phyloP scores from a whole-genome alignment of 306 rosid genomes.

The Crotalaria pallida region DNA sequence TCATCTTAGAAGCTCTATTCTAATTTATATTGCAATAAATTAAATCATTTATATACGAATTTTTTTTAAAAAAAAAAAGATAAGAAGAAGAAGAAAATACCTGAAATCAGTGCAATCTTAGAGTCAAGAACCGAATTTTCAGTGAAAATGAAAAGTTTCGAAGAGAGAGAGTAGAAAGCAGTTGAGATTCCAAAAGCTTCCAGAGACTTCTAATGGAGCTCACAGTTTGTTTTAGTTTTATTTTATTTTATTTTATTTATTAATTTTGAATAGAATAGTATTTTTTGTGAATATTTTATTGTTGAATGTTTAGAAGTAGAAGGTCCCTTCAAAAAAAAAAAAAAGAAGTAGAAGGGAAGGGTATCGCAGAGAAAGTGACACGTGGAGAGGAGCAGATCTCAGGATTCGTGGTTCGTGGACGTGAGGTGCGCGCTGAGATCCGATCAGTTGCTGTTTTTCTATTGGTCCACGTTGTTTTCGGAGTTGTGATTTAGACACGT shows the following conservation, averaged over 20 bases:
- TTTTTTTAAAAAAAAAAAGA: not conserved
- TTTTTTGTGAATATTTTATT: conserved; percentile 19
- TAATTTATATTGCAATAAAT: not conserved
- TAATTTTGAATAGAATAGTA: too few species aligned
- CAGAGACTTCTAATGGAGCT: conserved; percentile 16
- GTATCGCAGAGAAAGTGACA: conserved; percentile 37
- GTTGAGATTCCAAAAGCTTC: conserved; percentile 36
- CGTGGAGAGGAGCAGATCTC: conserved; percentile 44
- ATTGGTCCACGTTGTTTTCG: conserved; percentile 31
- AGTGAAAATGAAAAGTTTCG: not conserved
- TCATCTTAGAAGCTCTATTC: not conserved
- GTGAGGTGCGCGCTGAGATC: conserved; percentile 47
- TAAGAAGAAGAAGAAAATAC: not conserved
- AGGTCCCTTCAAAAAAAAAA: too few species aligned
- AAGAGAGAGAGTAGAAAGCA: not conserved
- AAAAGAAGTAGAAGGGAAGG: conserved; percentile 18
- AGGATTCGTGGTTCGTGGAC: conserved; percentile 83
- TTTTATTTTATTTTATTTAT: not conserved
- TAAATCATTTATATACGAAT: not conserved
- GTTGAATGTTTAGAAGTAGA: too few species aligned
- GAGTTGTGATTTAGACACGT: conserved; percentile 18
- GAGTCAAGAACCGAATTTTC: conserved; percentile 5
- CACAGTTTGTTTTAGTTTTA: not conserved
- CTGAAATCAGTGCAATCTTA: not conserved
- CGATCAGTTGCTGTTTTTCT: conserved; percentile 45